Base-by-base conservation (phyloP, 371 early-diverging fungal genomes). In the Cokeromyces recurvatus region DNA sequence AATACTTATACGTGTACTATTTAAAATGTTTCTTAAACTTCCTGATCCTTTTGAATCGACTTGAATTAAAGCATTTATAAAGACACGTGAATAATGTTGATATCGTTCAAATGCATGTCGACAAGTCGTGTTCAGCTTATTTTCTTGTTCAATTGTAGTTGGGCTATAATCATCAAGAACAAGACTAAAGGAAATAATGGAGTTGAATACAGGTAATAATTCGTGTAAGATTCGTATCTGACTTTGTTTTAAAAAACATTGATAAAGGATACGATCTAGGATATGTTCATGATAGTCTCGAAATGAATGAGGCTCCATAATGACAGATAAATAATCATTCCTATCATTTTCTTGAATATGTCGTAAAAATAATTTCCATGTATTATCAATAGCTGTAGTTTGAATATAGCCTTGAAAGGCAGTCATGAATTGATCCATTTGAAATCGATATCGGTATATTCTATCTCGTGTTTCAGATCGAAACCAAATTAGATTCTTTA, bases 181-280 rank as follows among this genome's bases (percentile, higher is more conserved):
- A 6, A 25, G 32, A 6, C 55, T 51, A 32, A 77, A 62, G 11
- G 41, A 32, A 9, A 79, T 45, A 3, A 77, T 55, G 31, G 64
- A 63, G n/a, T 58, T 46, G 19, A 79, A 41, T 9, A 77, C 50
- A 14, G 60, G 53, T 41, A 56, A 40, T 9, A 79, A 38, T 6
- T 66, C 44, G 5, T 57, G 42, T 15, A 70, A 36, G 12, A 80
- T 57, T 2, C 59, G 64, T 6, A 55, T 59, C 37, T 78, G 78
- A 41, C 63, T 71, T 32, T 56, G 59, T 46, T 77, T 77, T 36
- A 77, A 48, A 15, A 80, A 65, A 14, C 78, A 72, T 35, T 66
- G 75, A 21, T 62, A 58, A 24, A 80, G 38, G 48, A 80, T 71
- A n/a, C 64, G 67, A 46, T 80, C 76, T 22, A 77, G 46, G 14